Conservation (phyloP, 2,329 filamentous ascomycete genomes). For the Neopestalotiopsis rosae region DNA sequence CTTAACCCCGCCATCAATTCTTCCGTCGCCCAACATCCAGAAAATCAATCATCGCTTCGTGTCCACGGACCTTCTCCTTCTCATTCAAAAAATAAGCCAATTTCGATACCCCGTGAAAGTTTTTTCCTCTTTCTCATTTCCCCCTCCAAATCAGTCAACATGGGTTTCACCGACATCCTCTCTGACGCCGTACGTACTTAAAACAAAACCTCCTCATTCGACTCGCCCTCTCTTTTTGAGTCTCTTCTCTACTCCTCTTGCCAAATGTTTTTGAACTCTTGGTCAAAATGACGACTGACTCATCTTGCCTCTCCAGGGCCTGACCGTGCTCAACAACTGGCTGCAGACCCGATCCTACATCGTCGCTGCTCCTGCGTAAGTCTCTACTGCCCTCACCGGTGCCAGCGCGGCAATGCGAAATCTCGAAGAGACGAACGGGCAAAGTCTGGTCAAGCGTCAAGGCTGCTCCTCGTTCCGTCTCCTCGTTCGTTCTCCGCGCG, state of each 20-base stretch:
- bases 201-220: not conserved
- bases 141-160: constrained; percentile 39
- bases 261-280: not conserved
- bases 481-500: constrained; percentile 18
- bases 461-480: not conserved
- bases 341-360: constrained; percentile 73
- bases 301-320: constrained; percentile 19
- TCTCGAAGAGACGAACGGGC: not conserved
- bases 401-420: not conserved
- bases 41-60: constrained; percentile 17
- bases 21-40: constrained; percentile 14
- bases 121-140: not conserved
- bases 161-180: constrained; percentile 67
- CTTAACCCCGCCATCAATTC: constrained; percentile 26
- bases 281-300: constrained; percentile 18
- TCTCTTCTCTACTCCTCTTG: not conserved
- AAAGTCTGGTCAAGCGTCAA: not conserved
- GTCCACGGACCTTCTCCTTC: constrained; percentile 30
- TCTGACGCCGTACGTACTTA: constrained; percentile 50
- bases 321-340: constrained; percentile 62
- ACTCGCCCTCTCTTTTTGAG: not conserved
- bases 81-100: constrained; percentile 15
- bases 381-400: constrained; percentile 3
- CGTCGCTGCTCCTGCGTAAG: constrained; percentile 38
- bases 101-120: constrained; percentile 15